Conservation (phyloP, 169 alveolate species). For the Cryptosporidium canis region DNA sequence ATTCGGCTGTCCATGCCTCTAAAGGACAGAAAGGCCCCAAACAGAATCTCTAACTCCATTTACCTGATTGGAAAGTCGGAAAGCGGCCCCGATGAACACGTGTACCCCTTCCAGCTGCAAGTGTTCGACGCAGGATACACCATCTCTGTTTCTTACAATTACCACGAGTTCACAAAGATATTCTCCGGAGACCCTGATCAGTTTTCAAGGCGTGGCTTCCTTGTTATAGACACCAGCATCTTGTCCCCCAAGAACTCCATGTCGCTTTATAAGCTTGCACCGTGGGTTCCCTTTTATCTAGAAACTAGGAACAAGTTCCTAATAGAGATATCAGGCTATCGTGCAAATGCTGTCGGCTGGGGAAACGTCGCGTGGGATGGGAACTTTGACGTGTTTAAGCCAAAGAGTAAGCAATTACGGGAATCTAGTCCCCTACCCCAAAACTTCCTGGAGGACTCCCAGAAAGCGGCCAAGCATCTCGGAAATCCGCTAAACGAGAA, state of each 20-base stretch:
- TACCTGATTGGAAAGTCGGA: constrained; percentile 12
- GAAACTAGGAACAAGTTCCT: neutral
- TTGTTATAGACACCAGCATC: constrained; percentile 23
- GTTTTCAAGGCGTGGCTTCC: constrained; percentile 39
- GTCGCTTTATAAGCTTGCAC: constrained; percentile 24
- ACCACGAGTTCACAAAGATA: constrained; percentile 5
- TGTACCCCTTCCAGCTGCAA: constrained; percentile 13
- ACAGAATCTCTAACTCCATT: neutral
- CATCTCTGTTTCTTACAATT: constrained; percentile 2
- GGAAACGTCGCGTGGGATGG: constrained; percentile 56
- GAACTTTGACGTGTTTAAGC: neutral
- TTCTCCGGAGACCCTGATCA: neutral
- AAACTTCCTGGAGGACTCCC: neutral
- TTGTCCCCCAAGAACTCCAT: constrained; percentile 15
- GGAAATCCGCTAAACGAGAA: neutral
- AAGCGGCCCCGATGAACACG: neutral
- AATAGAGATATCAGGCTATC: constrained; percentile 10
- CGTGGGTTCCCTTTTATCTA: constrained; percentile 29
- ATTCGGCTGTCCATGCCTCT: constrained; percentile 42
- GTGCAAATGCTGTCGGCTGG: constrained; percentile 55
- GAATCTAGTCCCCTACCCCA: neutral
- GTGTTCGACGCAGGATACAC: constrained; percentile 53
- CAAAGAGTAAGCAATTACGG: neutral
- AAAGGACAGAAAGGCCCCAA: neutral
- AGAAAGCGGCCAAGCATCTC: neutral